A percentile compares a stretch with the other conserved stretches of the same genome.
phyloP scores from a whole-genome alignment of 441 rosid species.

The Pelargonium myrrhifolium region DNA sequence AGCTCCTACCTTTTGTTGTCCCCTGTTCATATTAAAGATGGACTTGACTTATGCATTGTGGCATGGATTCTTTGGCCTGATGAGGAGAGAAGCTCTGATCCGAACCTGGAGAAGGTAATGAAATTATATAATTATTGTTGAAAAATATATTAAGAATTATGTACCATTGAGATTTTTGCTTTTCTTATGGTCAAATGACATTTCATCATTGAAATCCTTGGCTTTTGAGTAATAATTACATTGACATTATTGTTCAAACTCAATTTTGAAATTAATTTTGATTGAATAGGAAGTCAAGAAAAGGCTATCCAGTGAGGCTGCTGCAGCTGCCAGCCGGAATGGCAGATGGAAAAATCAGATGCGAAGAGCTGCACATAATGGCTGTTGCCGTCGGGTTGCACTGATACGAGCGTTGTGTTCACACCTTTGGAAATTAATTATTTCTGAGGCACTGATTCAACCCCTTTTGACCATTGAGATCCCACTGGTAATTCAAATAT shows the following conservation, averaged over 20 bases:
- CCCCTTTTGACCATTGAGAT: conserved; percentile 64
- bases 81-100: conserved; percentile 84
- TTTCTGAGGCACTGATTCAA: conserved; percentile 69
- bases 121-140: not conserved
- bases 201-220: conserved; percentile 6
- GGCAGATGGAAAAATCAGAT: conserved; percentile 98
- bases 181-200: conserved; percentile 10
- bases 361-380: conserved; percentile 89
- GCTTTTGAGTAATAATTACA: not conserved
- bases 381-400: conserved; percentile 93
- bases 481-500: conserved; percentile 56
- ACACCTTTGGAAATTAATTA: conserved; percentile 84
- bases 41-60: conserved; percentile 67
- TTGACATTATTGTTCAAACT: conserved; percentile 14
- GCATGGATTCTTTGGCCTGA: conserved; percentile 99
- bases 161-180: not conserved
- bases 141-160: not conserved
- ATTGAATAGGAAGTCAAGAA: conserved; percentile 72
- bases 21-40: conserved; percentile 44
- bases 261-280: conserved; percentile 27
- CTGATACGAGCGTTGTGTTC: conserved; percentile 68
- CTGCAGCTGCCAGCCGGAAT: conserved; percentile 78
- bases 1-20: conserved; percentile 48
- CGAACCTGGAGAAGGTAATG: conserved; percentile 82
- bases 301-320: conserved; percentile 75